Conservation (phyloP, 345 rosid species). For the Odontarrhena argentea region DNA sequence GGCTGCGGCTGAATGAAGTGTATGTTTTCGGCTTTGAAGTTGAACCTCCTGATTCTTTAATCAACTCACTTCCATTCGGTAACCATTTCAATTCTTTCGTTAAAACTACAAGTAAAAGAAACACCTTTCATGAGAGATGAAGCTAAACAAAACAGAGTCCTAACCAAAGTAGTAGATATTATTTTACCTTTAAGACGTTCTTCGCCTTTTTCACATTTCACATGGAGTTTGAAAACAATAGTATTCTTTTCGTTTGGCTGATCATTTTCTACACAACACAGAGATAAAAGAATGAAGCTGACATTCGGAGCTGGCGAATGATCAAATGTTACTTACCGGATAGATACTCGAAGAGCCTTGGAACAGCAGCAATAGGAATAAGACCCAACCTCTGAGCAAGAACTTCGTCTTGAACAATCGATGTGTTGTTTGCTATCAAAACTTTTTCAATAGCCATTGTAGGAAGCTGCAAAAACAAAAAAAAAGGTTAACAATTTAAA, state of each 20-base stretch:
- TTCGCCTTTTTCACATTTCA: constrained; percentile 45
- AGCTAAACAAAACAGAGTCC: constrained; percentile 27
- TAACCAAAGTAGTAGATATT: constrained; percentile 22
- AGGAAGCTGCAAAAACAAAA: constrained; percentile 55
- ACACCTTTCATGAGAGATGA: constrained; percentile 7
- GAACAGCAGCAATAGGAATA: constrained; percentile 71
- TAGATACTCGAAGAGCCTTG: constrained; percentile 75
- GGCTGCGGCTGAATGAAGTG: constrained; percentile 70
- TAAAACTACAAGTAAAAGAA: constrained; percentile 53
- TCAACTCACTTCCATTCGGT: constrained; percentile 77
- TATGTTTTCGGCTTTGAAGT: constrained; percentile 66
- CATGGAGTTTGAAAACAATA: constrained; percentile 78
- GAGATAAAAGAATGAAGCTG: constrained; percentile 3
- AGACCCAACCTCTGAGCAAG: constrained; percentile 91
- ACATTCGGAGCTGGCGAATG: no score
- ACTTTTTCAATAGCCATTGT: constrained; percentile 92
- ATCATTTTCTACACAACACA: constrained; percentile 56
- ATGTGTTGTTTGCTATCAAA: constrained; percentile 76
- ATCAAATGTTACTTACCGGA: constrained; percentile 54
- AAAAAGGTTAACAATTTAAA: neutral
- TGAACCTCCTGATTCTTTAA: constrained; percentile 56
- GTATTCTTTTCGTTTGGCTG: constrained; percentile 75
- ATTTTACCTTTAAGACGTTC: constrained; percentile 58
- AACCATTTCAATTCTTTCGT: constrained; percentile 78
- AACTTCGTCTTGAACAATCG: constrained; percentile 83